These are phyloP conservation scores for Linum lewisii DNA, from an alignment of 345 rosid species.

Conservation along the genomic window DNA sequence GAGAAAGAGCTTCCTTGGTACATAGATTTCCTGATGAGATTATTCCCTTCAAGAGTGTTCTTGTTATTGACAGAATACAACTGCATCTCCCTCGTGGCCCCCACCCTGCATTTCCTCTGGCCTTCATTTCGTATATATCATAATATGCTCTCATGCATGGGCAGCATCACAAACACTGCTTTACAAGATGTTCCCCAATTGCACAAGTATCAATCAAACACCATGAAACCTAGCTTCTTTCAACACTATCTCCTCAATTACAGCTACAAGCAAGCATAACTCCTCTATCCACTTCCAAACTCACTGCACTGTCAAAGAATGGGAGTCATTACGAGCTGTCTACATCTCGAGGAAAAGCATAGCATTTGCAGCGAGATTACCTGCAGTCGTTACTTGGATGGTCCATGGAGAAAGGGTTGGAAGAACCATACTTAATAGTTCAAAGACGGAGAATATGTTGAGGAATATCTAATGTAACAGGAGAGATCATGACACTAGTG, in stretches of 20 bases:
- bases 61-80: not conserved
- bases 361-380: not conserved
- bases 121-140: constrained; percentile 24
- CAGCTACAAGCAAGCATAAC: constrained; percentile 25
- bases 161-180: constrained; percentile 14
- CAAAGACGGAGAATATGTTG: not conserved
- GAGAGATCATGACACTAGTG: constrained; percentile 24
- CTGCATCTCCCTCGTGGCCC: too few relatives aligned
- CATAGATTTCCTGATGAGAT: not conserved
- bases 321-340: not conserved
- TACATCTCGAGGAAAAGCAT: not conserved
- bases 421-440: not conserved
- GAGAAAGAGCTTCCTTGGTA: too few relatives aligned
- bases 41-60: not conserved
- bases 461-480: constrained; percentile 10
- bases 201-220: not conserved
- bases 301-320: constrained; percentile 16
- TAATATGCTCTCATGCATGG: not conserved
- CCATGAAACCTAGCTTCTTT: constrained; percentile 15
- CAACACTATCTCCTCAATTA: constrained; percentile 23
- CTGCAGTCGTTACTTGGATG: not conserved
- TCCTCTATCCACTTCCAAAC: constrained; percentile 29
- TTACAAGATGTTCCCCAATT: constrained; percentile 41
- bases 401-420: not conserved
- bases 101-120: constrained; percentile 10